Evolutionary conservation across 768 basidiomycete genomes (phyloP).

Genomic region (Phlebiopsis gigantea): DNA sequence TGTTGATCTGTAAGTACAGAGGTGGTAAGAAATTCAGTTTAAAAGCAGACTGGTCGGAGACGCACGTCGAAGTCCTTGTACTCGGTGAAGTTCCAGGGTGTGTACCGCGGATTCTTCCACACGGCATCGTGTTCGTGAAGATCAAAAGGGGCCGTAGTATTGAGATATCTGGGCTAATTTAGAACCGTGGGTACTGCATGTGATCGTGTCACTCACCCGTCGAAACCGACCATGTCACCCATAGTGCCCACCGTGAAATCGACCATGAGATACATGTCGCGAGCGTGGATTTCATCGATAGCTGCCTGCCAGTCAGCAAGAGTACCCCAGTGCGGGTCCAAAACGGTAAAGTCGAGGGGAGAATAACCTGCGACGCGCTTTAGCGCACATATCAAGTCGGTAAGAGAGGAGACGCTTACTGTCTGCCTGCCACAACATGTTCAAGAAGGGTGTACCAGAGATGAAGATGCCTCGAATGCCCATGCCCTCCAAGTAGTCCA

Average conservation of each 20-base stretch:
- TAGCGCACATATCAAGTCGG: conserved; percentile 1
- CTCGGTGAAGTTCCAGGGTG: conserved; percentile 82
- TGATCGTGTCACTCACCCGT: conserved; percentile 50
- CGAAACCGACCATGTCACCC: conserved; percentile 80
- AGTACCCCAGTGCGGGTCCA: conserved; percentile 92
- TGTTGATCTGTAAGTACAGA: conserved; percentile 42
- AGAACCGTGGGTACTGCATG: conserved; percentile 5
- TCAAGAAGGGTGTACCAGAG: conserved; percentile 88
- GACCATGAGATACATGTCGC: conserved; percentile 87
- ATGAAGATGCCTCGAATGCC: conserved; percentile 82
- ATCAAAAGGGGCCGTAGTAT: conserved; percentile 74
- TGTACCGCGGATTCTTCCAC: conserved; percentile 72
- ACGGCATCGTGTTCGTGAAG: conserved; percentile 65
- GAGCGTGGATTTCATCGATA: conserved; percentile 72
- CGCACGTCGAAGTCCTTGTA: conserved; percentile 78
- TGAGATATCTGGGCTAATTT: conserved; percentile 52
- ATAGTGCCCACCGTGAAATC: conserved; percentile 96
- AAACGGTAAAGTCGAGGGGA: conserved; percentile 82
- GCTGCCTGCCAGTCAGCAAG: conserved; percentile 70
- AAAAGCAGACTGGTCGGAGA: not conserved
- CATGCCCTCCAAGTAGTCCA: conserved; percentile 91
- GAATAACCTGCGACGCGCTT: conserved; percentile 65
- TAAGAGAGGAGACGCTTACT: conserved; percentile 55
- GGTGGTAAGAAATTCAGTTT: not conserved
- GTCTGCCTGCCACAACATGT: conserved; percentile 98